Evolutionary conservation across 306 rosid species (phyloP), one percentile per base, ranked within the genome.

Genomic region (Vachellia collinsii): DNA sequence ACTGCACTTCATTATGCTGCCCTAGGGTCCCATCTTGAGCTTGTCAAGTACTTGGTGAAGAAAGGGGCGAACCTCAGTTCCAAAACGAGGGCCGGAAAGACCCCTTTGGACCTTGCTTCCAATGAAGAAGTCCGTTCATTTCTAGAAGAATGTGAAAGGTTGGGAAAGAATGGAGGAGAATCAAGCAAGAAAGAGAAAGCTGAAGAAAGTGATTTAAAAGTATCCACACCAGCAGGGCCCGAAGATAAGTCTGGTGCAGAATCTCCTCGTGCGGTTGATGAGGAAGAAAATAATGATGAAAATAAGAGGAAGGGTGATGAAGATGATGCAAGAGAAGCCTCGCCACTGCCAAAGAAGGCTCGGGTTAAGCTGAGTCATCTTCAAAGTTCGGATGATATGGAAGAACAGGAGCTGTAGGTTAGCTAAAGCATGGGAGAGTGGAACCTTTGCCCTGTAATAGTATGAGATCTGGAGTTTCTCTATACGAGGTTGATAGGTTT

Each of bases 11-110:
- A 95, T 82, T 93, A 87, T 83, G 97, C 99, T 76, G 95, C 85
- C 63, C 99, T 93, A 80, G 97, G 97, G 47, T 88, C 96, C 34
- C 78, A 91, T 81, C 75, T 88, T 59, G 97, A 94, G 53, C 97
- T 94, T 79, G 91, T 91, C 39, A 93, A 89, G 88, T 94, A 94
- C 83, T 88, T 94, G 85, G 88, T 87, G 56, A 93, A 71, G 90
- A 95, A 95, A 83, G 97, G 99, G 69, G 89, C 92, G 6, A 90
- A 80, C 76, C 91, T 90, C 38, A 56, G 77, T 72, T 81, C 85
- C 43, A 91, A 86, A 81, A 93, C 99, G 50, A 95, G 81, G 86
- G 92, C 91, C 1, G 95, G 99, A 71, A 90, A 91, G 86, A 91
- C 92, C 51, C 88, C 98, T 20, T 75, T 86, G 79, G 97, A 95